Evolutionary conservation across 1,284 basidiomycete genomes (phyloP).

Genomic region (Phlebopus sp.): DNA sequence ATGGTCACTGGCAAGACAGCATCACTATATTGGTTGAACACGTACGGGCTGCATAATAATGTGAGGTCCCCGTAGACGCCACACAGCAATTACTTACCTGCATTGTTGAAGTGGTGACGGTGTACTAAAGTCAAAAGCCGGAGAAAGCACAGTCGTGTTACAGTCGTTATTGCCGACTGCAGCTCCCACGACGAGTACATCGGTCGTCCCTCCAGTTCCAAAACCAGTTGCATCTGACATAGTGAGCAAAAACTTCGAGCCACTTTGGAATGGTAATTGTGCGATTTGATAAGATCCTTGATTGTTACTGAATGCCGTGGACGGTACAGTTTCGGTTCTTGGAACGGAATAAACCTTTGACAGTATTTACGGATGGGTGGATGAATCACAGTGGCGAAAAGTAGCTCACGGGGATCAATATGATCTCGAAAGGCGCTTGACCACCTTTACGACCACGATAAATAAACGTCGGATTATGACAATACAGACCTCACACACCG

Average conservation of each 20-base stretch:
- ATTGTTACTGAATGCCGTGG: conserved; percentile 50
- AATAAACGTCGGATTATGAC: background rate
- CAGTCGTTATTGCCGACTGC: conserved; percentile 48
- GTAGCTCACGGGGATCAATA: conserved; percentile 56
- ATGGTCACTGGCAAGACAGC: conserved; percentile 63
- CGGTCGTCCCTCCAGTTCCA: conserved; percentile 58
- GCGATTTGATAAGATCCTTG: conserved; percentile 50
- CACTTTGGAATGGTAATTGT: conserved; percentile 41
- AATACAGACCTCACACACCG: conserved; percentile 40
- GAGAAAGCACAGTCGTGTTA: conserved; percentile 42
- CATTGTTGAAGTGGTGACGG: conserved; percentile 61
- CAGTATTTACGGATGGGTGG: conserved; percentile 8
- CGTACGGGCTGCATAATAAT: conserved; percentile 44
- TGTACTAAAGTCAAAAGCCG: conserved; percentile 50
- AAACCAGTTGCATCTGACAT: conserved; percentile 75
- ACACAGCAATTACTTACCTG: conserved; percentile 40
- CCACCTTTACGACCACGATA: conserved; percentile 48
- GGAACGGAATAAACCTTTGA: conserved; percentile 34
- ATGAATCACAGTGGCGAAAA: background rate
- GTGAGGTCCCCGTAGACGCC: conserved; percentile 7
- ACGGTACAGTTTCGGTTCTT: conserved; percentile 55
- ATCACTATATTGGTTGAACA: conserved; percentile 45
- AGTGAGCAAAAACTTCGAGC: conserved; percentile 48
- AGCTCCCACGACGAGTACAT: conserved; percentile 47
- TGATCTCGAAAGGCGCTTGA: conserved; percentile 55